phyloP scores from a whole-genome alignment of 2,329 filamentous ascomycete species.

The Colletotrichum sp. region DNA sequence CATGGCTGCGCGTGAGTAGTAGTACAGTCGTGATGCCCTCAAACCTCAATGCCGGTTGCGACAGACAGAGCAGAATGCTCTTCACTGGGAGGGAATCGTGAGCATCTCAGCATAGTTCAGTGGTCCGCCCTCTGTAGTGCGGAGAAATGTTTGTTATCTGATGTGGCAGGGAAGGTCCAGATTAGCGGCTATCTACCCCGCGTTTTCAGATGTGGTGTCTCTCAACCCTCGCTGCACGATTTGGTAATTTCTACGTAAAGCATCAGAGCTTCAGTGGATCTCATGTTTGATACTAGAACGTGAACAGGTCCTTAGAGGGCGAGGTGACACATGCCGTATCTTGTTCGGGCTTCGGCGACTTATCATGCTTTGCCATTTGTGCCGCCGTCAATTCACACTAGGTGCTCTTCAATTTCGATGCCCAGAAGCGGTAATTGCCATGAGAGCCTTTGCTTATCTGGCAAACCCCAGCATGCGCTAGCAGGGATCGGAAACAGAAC shows the following conservation, averaged over 20 bases:
- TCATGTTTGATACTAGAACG: background rate
- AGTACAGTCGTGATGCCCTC: background rate
- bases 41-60: background rate
- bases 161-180: background rate
- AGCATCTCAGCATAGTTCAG: background rate
- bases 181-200: background rate
- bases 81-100: background rate
- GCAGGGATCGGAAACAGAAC: background rate
- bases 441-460: background rate
- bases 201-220: background rate
- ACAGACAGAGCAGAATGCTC: background rate
- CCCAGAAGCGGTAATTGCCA: background rate
- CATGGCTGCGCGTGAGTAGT: background rate
- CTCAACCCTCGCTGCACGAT: background rate
- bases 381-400: background rate
- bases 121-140: background rate
- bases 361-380: background rate
- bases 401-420: background rate
- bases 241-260: background rate
- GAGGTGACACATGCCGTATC: background rate
- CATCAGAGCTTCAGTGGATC: background rate
- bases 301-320: background rate
- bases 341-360: background rate
- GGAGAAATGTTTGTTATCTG: background rate
- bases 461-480: background rate